These are phyloP conservation scores for Colletotrichum australisinense DNA, from an alignment of 2,329 filamentous ascomycete genomes.

Conservation along the genomic window DNA sequence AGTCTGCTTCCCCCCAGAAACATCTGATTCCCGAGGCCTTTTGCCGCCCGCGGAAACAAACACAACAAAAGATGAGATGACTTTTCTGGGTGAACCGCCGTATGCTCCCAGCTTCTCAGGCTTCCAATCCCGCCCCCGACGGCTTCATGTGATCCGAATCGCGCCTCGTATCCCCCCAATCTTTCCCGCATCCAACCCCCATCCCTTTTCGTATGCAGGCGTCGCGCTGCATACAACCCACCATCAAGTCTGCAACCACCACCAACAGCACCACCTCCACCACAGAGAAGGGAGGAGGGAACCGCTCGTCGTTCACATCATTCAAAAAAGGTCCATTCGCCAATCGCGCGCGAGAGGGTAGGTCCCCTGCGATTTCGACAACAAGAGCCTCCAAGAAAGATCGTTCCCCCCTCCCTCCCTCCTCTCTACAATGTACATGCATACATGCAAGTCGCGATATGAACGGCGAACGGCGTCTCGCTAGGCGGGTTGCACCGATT, in stretches of 20 bases:
- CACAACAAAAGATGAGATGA: too few species aligned
- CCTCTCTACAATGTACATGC: neutral
- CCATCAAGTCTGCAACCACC: neutral
- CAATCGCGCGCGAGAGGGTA: conserved; percentile 13
- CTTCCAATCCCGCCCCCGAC: too few species aligned
- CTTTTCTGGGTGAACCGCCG: conserved; percentile 1
- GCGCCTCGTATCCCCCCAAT: conserved; percentile 25
- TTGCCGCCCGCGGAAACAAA: neutral
- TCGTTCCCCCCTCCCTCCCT: neutral
- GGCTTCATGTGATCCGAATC: conserved; percentile 25
- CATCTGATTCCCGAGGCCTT: too few species aligned
- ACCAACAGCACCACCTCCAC: neutral
- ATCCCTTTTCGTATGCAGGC: conserved; percentile 21
- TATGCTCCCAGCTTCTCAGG: neutral
- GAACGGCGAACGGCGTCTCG: conserved; percentile 4
- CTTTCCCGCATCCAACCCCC: neutral
- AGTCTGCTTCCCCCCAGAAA: too few species aligned
- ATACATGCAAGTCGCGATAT: too few species aligned
- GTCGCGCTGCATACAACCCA: conserved; percentile 25
- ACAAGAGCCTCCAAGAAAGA: conserved; percentile 23
- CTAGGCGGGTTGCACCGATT: conserved; percentile 6
- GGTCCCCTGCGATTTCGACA: neutral
- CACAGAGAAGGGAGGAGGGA: neutral
- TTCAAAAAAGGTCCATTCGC: conserved; percentile 8
- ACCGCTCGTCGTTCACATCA: neutral